Base-by-base conservation (phyloP, 2,329 filamentous ascomycete species). In the Ceratocystis lukuohia region DNA sequence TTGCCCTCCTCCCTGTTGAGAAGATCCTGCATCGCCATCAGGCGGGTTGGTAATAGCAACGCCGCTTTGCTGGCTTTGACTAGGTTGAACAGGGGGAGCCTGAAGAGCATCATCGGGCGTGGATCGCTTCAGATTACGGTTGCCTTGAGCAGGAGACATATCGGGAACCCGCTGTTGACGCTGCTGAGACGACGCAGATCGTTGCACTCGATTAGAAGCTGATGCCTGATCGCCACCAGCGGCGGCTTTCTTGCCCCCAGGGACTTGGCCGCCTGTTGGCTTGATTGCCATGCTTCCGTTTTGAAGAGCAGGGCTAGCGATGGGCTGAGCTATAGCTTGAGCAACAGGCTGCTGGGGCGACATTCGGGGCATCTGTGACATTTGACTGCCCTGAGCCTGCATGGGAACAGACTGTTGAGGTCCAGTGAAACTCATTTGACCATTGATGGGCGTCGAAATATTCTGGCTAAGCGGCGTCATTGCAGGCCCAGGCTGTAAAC, bases 111-210 rank as follows among this genome's bases (percentile, higher is more conserved):
- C 80, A 28, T 83, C 81, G 2, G 76, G 73, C 64, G 74, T 80
- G 3, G 80, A 74, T 0, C 82, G 79, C 74, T 84, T 84, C 56
- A 82, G 74, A 61, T 74, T 79, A 72, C 80, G 82, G 30, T 74
- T 72, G 7, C 73, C 73, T 4, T 76, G 69, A 1, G 75, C 75
- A 7, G 77, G 74, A 3, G 78, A 76, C 17, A 57, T 76, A 12
- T 57, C 76, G 3, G 75, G 64, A 22, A 44, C 10, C 10, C 33
- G 45, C 22, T 44, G 17, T 12, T 53, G 57, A 7, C 57, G 57
- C 15, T 53, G 41, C 57, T 62, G 65, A 12, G 46, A 50, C 17
- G 65, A 62, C 30, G 46, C 44, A 48, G 57, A 73, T 41, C 73
- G 71, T 37, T 76, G 72, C 44, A 71, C 62, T 56, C 76, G 77